phyloP scores from a whole-genome alignment of 2,329 filamentous ascomycete species.

The Penicillium crustosum region DNA sequence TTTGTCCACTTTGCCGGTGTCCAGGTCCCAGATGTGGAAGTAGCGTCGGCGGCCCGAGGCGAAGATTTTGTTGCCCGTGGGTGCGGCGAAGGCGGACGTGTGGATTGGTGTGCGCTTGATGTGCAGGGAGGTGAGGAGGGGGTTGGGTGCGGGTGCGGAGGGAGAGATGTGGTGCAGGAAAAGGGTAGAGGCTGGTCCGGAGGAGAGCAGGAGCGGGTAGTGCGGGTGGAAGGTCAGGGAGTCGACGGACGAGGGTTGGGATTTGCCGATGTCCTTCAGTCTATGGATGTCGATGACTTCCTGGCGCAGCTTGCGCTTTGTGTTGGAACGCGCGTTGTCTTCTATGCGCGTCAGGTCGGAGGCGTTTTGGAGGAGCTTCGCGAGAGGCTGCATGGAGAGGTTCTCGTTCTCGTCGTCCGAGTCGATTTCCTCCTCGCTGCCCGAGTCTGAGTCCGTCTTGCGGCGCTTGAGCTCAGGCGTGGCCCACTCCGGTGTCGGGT shows the following conservation, averaged over 20 bases:
- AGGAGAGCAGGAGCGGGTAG: constrained; percentile 84
- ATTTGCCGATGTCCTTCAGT: constrained; percentile 77
- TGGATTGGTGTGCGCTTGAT: constrained; percentile 79
- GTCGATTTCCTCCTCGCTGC: constrained; percentile 52
- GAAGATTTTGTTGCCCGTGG: constrained; percentile 74
- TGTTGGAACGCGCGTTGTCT: constrained; percentile 50
- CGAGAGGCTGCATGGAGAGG: constrained; percentile 72
- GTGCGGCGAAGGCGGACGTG: constrained; percentile 75
- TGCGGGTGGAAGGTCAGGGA: constrained; percentile 87
- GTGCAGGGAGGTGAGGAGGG: constrained; percentile 85
- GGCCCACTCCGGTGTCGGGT: constrained; percentile 64
- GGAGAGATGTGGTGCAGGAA: constrained; percentile 87
- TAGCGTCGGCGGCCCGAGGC: constrained; percentile 84
- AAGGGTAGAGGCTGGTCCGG: constrained; percentile 79
- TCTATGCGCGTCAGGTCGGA: constrained; percentile 60
- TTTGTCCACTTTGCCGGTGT: constrained; percentile 78
- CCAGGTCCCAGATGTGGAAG: constrained; percentile 92
- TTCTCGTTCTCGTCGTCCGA: constrained; percentile 60
- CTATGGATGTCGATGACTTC: constrained; percentile 90
- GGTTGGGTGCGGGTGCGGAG: constrained; percentile 75
- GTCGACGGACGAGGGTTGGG: constrained; percentile 74
- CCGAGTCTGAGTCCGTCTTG: constrained; percentile 32
- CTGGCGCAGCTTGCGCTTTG: constrained; percentile 72
- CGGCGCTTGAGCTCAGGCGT: constrained; percentile 50
- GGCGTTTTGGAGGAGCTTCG: constrained; percentile 74